A percentile compares a stretch with the other conserved stretches of the same genome.
Conservation (phyloP, 257 asterid genomes). For the Solanum pennellii region DNA sequence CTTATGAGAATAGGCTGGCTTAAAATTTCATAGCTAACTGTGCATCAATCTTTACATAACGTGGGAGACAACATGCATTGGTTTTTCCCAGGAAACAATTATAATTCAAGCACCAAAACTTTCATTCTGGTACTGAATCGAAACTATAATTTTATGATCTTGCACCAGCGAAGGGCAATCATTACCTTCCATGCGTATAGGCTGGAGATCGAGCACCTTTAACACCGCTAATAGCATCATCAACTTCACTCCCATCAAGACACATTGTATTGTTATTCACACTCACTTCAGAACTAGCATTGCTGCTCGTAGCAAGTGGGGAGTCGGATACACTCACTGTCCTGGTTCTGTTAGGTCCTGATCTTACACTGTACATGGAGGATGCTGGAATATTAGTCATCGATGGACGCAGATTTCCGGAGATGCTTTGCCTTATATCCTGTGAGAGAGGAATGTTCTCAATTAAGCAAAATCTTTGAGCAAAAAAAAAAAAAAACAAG, state of each 20-base stretch:
- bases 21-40: background rate
- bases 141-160: background rate
- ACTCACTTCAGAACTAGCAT: conserved; percentile 9
- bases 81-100: background rate
- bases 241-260: conserved; percentile 17
- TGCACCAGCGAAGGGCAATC: background rate
- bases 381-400: conserved; percentile 6
- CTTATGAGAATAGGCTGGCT: background rate
- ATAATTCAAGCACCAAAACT: background rate
- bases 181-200: conserved; percentile 60
- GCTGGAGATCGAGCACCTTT: conserved; percentile 58
- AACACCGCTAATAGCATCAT: conserved; percentile 59
- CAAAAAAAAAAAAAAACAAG: background rate
- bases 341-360: conserved; percentile 7
- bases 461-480: background rate
- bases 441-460: background rate
- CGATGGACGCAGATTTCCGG: background rate
- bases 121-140: background rate
- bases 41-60: background rate
- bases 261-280: conserved; percentile 2
- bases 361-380: conserved; percentile 8
- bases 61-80: background rate
- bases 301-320: conserved; percentile 8
- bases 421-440: conserved; percentile 14
- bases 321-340: conserved; percentile 5